Evolutionary conservation across 345 rosid species (phyloP).

Genomic region (Lumnitzera littorea): DNA sequence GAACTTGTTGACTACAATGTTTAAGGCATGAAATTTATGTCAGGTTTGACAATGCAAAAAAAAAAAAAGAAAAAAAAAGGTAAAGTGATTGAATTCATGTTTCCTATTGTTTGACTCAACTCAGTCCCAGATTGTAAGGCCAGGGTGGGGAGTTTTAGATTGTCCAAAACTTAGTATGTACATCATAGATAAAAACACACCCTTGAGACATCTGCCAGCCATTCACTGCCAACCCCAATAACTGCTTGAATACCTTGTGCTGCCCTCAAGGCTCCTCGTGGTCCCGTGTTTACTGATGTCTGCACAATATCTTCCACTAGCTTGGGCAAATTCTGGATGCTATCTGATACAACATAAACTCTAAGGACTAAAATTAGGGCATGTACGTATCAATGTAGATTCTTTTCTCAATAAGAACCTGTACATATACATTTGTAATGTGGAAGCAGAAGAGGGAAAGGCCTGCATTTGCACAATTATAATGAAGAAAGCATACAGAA

Average conservation of each 20-base stretch:
- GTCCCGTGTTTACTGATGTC: slow-evolving; percentile 87
- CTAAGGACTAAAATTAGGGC: neutral
- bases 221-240: slow-evolving; percentile 82
- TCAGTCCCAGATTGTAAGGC: too few relatives aligned
- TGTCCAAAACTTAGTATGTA: neutral
- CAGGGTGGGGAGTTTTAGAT: neutral
- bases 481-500: too few relatives aligned
- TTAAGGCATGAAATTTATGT: too few relatives aligned
- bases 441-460: too few relatives aligned
- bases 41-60: too few relatives aligned
- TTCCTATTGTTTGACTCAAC: too few relatives aligned
- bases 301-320: slow-evolving; percentile 81
- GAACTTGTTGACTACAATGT: slow-evolving; percentile 49
- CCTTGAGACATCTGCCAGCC: slow-evolving; percentile 83
- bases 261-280: slow-evolving; percentile 76
- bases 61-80: too few relatives aligned
- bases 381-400: neutral
- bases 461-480: too few relatives aligned
- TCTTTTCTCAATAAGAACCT: too few relatives aligned
- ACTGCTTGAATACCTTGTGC: slow-evolving; percentile 93
- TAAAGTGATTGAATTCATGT: too few relatives aligned
- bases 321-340: slow-evolving; percentile 68
- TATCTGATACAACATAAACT: slow-evolving; percentile 25
- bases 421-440: too few relatives aligned
- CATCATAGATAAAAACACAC: slow-evolving; percentile 14